phyloP scores from a whole-genome alignment of 257 asterid species.

The Gentiana straminea region DNA sequence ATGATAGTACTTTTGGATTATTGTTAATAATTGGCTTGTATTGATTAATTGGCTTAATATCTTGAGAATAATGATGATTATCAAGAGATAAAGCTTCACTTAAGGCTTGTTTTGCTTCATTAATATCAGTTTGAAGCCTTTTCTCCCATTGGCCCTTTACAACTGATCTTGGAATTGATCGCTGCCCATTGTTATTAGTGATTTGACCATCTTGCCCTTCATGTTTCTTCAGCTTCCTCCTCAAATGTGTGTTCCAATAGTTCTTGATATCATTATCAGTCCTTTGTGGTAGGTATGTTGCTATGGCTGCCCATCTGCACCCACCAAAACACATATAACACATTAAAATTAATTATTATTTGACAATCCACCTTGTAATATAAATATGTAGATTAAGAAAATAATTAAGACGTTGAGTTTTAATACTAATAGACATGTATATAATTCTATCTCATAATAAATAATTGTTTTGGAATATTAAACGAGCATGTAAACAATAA shows the following conservation, averaged over 20 bases:
- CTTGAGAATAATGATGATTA: slow-evolving; percentile 30
- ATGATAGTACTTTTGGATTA: not conserved
- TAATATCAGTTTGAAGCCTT: slow-evolving; percentile 82
- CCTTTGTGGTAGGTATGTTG: slow-evolving; percentile 72
- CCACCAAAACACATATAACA: too few species aligned
- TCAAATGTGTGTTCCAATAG: slow-evolving; percentile 83
- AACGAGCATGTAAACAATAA: too few species aligned
- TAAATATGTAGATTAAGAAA: too few species aligned
- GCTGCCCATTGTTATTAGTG: slow-evolving; percentile 18
- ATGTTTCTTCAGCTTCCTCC: slow-evolving; percentile 45
- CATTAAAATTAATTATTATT: too few species aligned
- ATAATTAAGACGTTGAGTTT: too few species aligned
- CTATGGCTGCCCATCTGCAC: slow-evolving; percentile 94
- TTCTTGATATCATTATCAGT: slow-evolving; percentile 86
- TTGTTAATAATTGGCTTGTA: not conserved
- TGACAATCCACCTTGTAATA: too few species aligned
- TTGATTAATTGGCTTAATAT: slow-evolving; percentile 9
- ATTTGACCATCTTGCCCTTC: slow-evolving; percentile 26
- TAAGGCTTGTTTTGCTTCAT: slow-evolving; percentile 74
- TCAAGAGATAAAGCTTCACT: slow-evolving; percentile 67
- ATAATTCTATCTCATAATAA: too few species aligned
- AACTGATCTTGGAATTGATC: slow-evolving; percentile 23
- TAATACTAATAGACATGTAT: too few species aligned
- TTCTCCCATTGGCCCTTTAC: slow-evolving; percentile 88
- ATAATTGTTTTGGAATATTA: too few species aligned